Conservation (phyloP, 257 asterid species). For the Nicotiana knightiana region DNA sequence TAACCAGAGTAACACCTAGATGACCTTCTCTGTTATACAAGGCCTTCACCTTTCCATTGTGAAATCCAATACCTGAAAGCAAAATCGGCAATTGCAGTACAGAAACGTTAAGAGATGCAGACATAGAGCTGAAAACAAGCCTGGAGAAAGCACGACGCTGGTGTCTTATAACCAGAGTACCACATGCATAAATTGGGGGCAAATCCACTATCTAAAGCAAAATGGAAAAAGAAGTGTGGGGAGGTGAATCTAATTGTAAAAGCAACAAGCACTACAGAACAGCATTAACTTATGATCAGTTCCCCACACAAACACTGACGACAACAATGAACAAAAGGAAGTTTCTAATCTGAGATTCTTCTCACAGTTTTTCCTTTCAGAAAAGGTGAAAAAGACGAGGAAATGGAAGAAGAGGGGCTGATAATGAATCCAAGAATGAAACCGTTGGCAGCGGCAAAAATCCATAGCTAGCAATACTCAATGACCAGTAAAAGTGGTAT, state of each 20-base stretch:
- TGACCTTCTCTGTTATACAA: constrained; percentile 76
- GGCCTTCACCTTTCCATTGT: constrained; percentile 77
- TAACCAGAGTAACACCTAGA: constrained; percentile 65
- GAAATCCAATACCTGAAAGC: constrained; percentile 65
- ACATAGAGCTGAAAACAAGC: neutral
- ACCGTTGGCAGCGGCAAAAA: neutral
- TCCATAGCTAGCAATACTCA: neutral
- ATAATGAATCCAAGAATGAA: neutral
- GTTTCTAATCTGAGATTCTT: neutral
- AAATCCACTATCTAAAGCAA: neutral
- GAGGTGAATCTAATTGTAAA: neutral
- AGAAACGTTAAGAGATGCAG: neutral
- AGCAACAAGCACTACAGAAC: neutral
- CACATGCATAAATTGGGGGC: neutral
- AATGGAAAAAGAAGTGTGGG: neutral
- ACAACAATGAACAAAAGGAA: neutral
- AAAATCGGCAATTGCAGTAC: constrained; percentile 15
- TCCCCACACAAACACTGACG: neutral
- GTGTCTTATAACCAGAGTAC: neutral
- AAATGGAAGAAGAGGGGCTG: neutral
- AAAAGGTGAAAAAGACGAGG: neutral
- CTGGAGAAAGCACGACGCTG: neutral
- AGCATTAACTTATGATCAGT: neutral
- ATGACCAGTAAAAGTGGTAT: neutral
- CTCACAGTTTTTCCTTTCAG: neutral